A percentile compares a stretch with the other conserved stretches of the same genome.
Conservation (phyloP, 371 early-diverging fungal species). For the Syncephalastrum sp. region DNA sequence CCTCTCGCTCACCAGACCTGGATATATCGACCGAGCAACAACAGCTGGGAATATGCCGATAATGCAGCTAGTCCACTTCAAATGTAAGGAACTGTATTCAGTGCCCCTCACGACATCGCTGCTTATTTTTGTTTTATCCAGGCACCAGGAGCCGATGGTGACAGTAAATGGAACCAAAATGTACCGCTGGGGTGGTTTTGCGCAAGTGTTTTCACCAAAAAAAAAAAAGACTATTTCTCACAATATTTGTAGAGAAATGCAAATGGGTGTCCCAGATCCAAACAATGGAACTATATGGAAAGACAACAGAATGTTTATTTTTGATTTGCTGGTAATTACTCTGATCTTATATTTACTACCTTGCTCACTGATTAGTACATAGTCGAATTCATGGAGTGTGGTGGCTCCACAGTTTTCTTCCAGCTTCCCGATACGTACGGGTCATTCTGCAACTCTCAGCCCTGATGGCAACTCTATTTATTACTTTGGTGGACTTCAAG, state of each 20-base stretch:
- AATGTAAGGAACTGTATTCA: neutral
- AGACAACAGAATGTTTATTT: no score
- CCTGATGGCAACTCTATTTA: conserved; percentile 13
- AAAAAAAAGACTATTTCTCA: neutral
- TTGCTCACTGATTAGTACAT: neutral
- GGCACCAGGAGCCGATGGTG: conserved; percentile 10
- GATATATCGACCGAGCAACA: conserved; percentile 9
- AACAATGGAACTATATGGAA: no score
- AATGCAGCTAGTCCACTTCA: neutral
- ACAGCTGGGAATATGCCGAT: conserved; percentile 11
- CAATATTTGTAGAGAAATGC: no score
- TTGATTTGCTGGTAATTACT: conserved; percentile 5
- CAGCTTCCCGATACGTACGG: neutral
- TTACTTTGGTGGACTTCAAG: conserved; percentile 17
- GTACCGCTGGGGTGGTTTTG: neutral
- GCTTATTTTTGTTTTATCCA: neutral
- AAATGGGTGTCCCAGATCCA: no score
- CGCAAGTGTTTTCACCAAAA: neutral
- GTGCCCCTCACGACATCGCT: neutral
- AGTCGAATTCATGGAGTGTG: no score
- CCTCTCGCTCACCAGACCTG: conserved; percentile 14
- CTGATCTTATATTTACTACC: neutral
- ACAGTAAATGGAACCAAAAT: conserved; percentile 7
- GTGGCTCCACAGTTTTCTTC: no score
- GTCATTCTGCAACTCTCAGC: conserved; percentile 15